A percentile compares a stretch with the other conserved stretches of the same genome.
Conservation (phyloP, 768 basidiomycete species). For the Kockovaella imperatae region DNA sequence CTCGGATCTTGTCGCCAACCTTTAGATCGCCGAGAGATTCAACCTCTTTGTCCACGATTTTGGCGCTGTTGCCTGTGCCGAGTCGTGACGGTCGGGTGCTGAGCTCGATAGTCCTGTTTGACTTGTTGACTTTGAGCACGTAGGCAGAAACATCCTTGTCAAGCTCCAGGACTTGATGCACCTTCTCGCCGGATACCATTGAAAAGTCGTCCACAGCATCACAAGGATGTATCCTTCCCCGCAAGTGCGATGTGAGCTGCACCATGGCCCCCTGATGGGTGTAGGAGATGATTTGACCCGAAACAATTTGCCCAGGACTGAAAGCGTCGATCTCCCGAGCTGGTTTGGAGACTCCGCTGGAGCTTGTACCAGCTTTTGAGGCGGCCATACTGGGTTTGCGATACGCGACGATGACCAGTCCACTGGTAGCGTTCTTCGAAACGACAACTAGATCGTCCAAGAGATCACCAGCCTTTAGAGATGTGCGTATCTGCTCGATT, state of each 20-base stretch:
- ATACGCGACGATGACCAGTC: constrained; percentile 59
- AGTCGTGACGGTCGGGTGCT: constrained; percentile 72
- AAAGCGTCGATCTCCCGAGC: constrained; percentile 60
- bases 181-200: constrained; percentile 42
- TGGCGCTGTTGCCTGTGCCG: constrained; percentile 46
- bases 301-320: constrained; percentile 62
- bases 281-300: constrained; percentile 72
- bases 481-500: constrained; percentile 57
- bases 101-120: constrained; percentile 62
- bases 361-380: constrained; percentile 17
- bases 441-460: constrained; percentile 78
- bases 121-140: constrained; percentile 62
- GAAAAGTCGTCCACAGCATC: constrained; percentile 72
- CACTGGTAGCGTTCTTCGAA: constrained; percentile 74
- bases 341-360: constrained; percentile 13
- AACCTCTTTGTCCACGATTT: constrained; percentile 64
- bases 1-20: constrained; percentile 67
- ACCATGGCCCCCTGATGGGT: constrained; percentile 64
- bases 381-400: constrained; percentile 5
- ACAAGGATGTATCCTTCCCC: constrained; percentile 71
- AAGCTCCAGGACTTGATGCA: constrained; percentile 53
- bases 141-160: constrained; percentile 63
- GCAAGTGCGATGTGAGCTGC: constrained; percentile 63
- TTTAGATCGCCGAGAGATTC: constrained; percentile 56
- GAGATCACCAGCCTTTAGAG: constrained; percentile 61